These are phyloP conservation scores for Taphrina populina DNA, from an alignment of 1,139 yeast genomes.

Conservation along the genomic window DNA sequence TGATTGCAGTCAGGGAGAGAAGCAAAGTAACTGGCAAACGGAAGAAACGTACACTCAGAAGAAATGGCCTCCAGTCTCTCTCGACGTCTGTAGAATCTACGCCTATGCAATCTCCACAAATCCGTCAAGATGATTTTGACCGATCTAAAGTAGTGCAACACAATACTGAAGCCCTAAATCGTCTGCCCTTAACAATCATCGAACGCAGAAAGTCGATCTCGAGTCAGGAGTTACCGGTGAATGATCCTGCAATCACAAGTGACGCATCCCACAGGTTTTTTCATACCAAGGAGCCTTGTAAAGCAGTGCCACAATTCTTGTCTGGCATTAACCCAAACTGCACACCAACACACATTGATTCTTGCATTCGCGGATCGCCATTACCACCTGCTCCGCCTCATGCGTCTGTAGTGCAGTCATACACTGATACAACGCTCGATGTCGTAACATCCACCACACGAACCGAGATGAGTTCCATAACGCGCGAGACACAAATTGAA, in stretches of 20 bases:
- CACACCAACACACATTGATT: slow-evolving; percentile 15
- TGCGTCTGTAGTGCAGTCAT: too few species aligned
- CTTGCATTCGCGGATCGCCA: slow-evolving; percentile 20
- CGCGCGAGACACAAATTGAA: too few species aligned
- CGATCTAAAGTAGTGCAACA: too few species aligned
- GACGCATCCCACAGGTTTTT: neutral
- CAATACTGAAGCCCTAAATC: too few species aligned
- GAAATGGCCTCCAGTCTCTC: neutral
- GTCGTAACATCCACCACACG: too few species aligned
- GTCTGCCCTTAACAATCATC: too few species aligned
- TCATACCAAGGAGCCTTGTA: neutral
- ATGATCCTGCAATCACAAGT: too few species aligned
- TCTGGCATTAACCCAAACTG: slow-evolving; percentile 4
- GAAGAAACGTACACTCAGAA: slow-evolving; percentile 2
- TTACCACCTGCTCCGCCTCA: slow-evolving; percentile 7
- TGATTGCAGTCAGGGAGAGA: slow-evolving; percentile 2
- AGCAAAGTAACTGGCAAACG: neutral
- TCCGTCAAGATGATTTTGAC: neutral
- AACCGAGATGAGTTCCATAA: too few species aligned
- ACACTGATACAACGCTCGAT: too few species aligned
- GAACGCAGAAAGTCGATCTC: too few species aligned
- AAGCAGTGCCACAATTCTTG: slow-evolving; percentile 10
- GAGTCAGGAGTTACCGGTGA: too few species aligned
- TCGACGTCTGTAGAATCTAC: neutral
- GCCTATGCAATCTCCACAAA: slow-evolving; percentile 4